Base-by-base conservation (phyloP, 140 eudicot species). In the Senecio squalidus region DNA sequence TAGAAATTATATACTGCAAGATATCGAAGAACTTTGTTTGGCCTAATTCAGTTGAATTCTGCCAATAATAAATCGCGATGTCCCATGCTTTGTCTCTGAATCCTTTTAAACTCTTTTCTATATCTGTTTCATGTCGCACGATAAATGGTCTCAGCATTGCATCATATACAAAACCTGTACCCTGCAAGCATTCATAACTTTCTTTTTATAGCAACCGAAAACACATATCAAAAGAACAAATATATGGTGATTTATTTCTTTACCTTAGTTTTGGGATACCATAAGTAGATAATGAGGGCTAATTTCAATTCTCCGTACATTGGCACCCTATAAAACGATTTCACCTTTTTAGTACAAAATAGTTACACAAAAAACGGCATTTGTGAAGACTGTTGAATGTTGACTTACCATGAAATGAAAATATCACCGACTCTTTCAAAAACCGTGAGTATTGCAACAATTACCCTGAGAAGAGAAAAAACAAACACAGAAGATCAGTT, bases 271-370 rank as follows among this genome's bases (percentile, higher is more conserved):
- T 36, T 36, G 14, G 43, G 43, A 36, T 36, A 36, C 43, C 43
- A 36, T 36, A 36, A 36, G 43, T 87, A 92, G 34, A 92, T 82
- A 45, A 87, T 81, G 38, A 92, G 64, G 5, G 89, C 96, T 40
- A 92, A 74, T 66, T 92, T 92, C 71, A 84, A 58, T 78, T 92
- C 98, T 13, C 86, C 92, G 67, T 92, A 92, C 84, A 86, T 76
- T 69, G 98, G 98, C 53, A 92, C 58, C 98, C 98, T 91, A 21
- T 20, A 39, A 7, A 57, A 40, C 4, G 2, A 39, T 5, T 24
- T 0, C 1, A 43, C 39, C 53, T 58, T 36, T 62, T 45, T 0
- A 58, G 20, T 6, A 6, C 0, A 9, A 23, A 14, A 54, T 10
- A 9, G 15, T 55, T 5, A 6, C 9, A 9, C 6, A 33, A 55